Conservation (phyloP, 352 stramenopile species). For the Phytopythium sindhum region DNA sequence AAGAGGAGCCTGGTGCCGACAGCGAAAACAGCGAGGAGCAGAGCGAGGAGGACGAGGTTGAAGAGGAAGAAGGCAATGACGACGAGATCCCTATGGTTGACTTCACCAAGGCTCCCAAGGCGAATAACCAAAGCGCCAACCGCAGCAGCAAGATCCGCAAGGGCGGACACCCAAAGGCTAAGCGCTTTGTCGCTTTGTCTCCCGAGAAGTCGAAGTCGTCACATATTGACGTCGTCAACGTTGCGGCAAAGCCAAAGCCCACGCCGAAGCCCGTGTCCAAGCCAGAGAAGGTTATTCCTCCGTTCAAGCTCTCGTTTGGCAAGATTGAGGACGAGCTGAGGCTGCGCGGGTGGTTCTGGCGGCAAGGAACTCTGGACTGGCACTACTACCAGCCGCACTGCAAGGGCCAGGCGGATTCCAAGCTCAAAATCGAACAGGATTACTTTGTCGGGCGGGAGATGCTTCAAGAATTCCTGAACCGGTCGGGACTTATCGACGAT, state of each 20-base stretch:
- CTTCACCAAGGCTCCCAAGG: slow-evolving; percentile 11
- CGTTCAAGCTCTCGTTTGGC: slow-evolving; percentile 59
- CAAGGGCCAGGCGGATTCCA: slow-evolving; percentile 18
- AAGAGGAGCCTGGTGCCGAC: slow-evolving; percentile 10
- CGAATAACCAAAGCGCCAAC: neutral
- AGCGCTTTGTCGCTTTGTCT: neutral
- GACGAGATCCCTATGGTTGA: neutral
- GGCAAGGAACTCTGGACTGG: slow-evolving; percentile 28
- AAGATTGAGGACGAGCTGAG: slow-evolving; percentile 58
- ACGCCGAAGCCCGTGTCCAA: slow-evolving; percentile 13
- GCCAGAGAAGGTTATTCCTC: slow-evolving; percentile 28
- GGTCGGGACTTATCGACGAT: slow-evolving; percentile 32
- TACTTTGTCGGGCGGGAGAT: slow-evolving; percentile 44
- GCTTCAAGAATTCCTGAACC: slow-evolving; percentile 44
- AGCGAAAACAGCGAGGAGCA: slow-evolving; percentile 2
- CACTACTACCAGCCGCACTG: slow-evolving; percentile 59
- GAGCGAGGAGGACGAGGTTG: slow-evolving; percentile 10
- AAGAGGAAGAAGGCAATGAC: slow-evolving; percentile 12
- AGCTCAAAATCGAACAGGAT: slow-evolving; percentile 30
- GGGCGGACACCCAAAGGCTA: neutral
- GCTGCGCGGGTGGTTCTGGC: slow-evolving; percentile 68
- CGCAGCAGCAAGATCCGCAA: neutral
- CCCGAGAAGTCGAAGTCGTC: slow-evolving; percentile 8
- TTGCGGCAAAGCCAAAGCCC: slow-evolving; percentile 6
- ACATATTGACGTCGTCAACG: neutral